These are phyloP conservation scores for Mycena epipterygia DNA, from an alignment of 768 basidiomycete genomes.

Conservation along the genomic window DNA sequence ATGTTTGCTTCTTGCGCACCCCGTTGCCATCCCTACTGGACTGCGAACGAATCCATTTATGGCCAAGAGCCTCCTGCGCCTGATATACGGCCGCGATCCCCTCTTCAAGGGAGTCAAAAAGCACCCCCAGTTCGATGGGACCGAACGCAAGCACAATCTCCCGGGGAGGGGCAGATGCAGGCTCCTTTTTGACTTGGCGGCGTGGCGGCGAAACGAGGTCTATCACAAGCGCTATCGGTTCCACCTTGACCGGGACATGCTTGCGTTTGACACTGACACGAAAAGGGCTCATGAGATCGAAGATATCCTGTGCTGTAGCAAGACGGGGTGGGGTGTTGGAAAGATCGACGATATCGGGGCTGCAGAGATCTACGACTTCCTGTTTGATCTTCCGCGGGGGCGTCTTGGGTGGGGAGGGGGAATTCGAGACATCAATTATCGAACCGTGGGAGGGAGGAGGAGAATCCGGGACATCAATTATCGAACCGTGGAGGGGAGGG, in stretches of 20 bases:
- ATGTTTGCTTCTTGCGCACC: background rate
- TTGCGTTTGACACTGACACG: background rate
- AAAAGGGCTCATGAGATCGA: background rate
- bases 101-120: background rate
- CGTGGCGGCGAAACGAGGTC: background rate
- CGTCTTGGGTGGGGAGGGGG: background rate
- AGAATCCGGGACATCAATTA: background rate
- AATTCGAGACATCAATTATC: background rate
- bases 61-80: background rate
- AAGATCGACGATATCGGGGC: background rate
- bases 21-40: background rate
- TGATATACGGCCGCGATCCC: background rate
- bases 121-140: background rate
- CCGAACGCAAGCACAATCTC: background rate
- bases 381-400: background rate
- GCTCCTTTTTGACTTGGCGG: background rate
- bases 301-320: background rate
- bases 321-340: background rate
- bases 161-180: background rate
- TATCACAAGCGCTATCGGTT: background rate
- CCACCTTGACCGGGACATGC: background rate
- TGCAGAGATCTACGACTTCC: background rate
- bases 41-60: background rate
- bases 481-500: background rate
- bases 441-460: background rate